Evolutionary conservation across 345 rosid species (phyloP).

Genomic region (Nasturtium officinale): DNA sequence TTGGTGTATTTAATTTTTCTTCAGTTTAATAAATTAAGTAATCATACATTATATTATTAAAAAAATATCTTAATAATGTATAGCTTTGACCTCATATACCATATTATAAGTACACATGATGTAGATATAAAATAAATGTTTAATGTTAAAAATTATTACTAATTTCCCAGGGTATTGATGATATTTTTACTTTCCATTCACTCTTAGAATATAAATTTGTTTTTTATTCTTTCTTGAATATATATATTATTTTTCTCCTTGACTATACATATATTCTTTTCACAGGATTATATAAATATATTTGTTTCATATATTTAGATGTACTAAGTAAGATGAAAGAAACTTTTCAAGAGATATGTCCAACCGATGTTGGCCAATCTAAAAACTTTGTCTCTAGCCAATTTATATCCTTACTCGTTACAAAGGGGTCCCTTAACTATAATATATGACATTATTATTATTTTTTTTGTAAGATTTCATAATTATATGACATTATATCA

Average conservation of each 20-base stretch:
- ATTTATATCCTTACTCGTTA: constrained; percentile 29
- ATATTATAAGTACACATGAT: not conserved
- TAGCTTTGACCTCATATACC: not conserved
- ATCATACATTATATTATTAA: too few relatives aligned
- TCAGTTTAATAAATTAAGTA: not conserved
- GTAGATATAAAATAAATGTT: not conserved
- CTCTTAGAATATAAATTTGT: not conserved
- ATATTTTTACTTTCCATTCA: not conserved
- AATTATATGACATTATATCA: constrained; percentile 14
- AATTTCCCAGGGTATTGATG: not conserved
- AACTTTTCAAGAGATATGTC: constrained; percentile 41
- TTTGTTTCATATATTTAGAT: not conserved
- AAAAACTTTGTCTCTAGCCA: constrained; percentile 34
- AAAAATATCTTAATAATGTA: too few relatives aligned
- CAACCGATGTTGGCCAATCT: constrained; percentile 39
- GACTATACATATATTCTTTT: not conserved
- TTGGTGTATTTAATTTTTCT: not conserved
- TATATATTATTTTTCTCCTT: too few relatives aligned
- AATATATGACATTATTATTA: too few relatives aligned
- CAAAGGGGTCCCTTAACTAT: constrained; percentile 15
- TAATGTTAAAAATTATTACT: too few relatives aligned
- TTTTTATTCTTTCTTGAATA: not conserved
- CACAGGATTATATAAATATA: not conserved
- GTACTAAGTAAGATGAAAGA: constrained; percentile 29
- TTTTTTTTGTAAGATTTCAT: not conserved